Percentiles rank a stretch among this genome's conserved stretches.
Conservation (phyloP, 2,329 filamentous ascomycete species). For the Clonostachys sp. region DNA sequence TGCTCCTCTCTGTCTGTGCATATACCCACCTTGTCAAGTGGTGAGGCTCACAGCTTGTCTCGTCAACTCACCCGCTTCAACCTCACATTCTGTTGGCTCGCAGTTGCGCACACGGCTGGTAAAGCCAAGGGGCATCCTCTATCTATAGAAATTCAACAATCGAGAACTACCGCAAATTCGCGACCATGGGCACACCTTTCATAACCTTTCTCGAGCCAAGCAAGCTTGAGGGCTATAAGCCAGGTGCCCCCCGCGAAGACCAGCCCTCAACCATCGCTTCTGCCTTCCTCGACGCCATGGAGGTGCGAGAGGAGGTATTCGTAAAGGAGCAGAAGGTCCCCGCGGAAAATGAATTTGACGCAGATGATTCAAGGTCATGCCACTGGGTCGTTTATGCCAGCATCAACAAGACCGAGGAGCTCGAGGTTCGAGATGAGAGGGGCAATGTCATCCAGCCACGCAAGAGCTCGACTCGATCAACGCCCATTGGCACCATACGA, state of each 20-base stretch:
- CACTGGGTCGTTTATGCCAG: conserved; percentile 86
- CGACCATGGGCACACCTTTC: conserved; percentile 43
- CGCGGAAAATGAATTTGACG: conserved; percentile 70
- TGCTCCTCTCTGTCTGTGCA: no score
- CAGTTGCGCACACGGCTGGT: neutral
- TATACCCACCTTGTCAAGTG: no score
- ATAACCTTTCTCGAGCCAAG: conserved; percentile 41
- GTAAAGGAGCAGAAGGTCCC: conserved; percentile 54
- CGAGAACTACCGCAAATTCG: neutral
- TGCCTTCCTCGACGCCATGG: conserved; percentile 60
- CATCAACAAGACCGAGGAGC: conserved; percentile 40
- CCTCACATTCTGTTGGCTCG: neutral
- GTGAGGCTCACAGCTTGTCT: neutral
- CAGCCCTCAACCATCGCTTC: conserved; percentile 43
- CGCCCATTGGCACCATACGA: conserved; percentile 69
- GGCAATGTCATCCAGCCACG: conserved; percentile 33
- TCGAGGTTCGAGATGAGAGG: conserved; percentile 36
- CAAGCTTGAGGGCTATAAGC: conserved; percentile 42
- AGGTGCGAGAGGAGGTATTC: conserved; percentile 56
- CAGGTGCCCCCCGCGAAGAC: conserved; percentile 25
- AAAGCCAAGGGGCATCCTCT: neutral
- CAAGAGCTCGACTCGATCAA: conserved; percentile 34
- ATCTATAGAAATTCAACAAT: no score
- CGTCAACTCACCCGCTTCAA: neutral
- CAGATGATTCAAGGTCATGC: conserved; percentile 72